Evolutionary conservation across 2,329 filamentous ascomycete species (phyloP), one percentile per base, ranked within the genome.

Genomic region (Fusarium dimerum): DNA sequence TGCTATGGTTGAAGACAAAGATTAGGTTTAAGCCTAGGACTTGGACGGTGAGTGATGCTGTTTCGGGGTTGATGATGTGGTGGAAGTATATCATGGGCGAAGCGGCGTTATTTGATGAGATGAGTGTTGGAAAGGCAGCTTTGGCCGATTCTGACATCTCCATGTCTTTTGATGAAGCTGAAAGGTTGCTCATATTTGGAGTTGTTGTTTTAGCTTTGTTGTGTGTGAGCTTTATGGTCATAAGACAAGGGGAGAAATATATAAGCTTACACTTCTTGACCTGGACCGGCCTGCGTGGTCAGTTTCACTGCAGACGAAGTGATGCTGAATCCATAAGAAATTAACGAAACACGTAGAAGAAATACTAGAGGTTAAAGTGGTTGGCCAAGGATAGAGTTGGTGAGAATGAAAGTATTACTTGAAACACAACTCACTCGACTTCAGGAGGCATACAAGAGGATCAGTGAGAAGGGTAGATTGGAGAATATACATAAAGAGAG

Each of bases 11-110:
- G 47, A 73, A 71, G 0, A 53, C 65, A 42, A 65, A 64, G 1
- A 53, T 47, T 7, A 73, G 59, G 13, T 71, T 70, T 3, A 69
- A 64, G 1, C 70, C 71, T 3, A 71, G 62, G 3, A 71, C 67
- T 32, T 68, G 59, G 6, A 69, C 64, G 0, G 56, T 59, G 2
- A 73, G 63, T 0, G 58, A 64, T 0, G 63, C 65, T 0, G 45
- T 48, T 1, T 59, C 51, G 1, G 59, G 36, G 45, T 71, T 51
- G 47, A 71, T 51, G 34, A 62, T 52, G 45, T 73, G 67, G n/a
- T 66, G 59, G 32, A 73, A 73, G 52, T 67, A 73, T 7, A 70
- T 59, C 2, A 53, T 45, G 0, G 62, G 60, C 2, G 51, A 43
- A 0, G 60, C 8, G 7, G 45, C 43, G 16, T 38, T 51, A 38